Evolutionary conservation across 305 asterid genomes (phyloP), one percentile per base, ranked within the genome.

Genomic region (Striga hermonthica): DNA sequence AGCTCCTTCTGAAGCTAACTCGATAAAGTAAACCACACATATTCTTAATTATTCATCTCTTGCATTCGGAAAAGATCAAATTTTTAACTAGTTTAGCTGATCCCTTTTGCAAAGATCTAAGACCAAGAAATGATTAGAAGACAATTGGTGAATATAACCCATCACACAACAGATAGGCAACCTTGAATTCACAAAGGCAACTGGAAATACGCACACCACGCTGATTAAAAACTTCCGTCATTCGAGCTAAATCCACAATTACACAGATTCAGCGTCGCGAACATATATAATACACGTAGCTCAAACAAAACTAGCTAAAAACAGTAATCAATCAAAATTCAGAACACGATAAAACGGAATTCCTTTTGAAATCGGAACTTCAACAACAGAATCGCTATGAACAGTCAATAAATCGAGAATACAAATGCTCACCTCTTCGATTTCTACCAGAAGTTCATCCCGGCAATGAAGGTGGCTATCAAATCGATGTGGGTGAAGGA

Each of bases 401-500:
- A 56, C 60, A 68, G 63, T 16, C 15, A 49, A 74, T n/a, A 41
- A 3, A 12, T 15, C 69, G 72, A 78, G 76, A 69, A 59, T 70
- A 60, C 11, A 48, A 70, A 71, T 40, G 61, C 83, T 73, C 57
- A 73, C 83, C 78, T 61, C 45, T 34, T 28, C 28, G 53, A 70
- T 67, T 22, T 60, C 39, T 62, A 66, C 72, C 73, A 61, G 53
- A 8, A 34, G 48, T 62, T 65, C 57, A 66, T 66, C 61, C 63
- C 9, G 54, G n/a, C 57, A 54, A 12, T 54, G 36, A 54, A 35
- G 13, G 39, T 45, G 48, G 34, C 22, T 39, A 43, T 11, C 35
- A 54, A 22, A 22, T 22, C 31, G 62, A 31, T 64, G 62, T 14
- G 53, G 60, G 39, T n/a, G 66, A 62, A 14, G 39, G 57, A 45